Evolutionary conservation across 2,329 filamentous ascomycete species (phyloP), one percentile per base, ranked within the genome.

Genomic region (Podosphaera aphanis): DNA sequence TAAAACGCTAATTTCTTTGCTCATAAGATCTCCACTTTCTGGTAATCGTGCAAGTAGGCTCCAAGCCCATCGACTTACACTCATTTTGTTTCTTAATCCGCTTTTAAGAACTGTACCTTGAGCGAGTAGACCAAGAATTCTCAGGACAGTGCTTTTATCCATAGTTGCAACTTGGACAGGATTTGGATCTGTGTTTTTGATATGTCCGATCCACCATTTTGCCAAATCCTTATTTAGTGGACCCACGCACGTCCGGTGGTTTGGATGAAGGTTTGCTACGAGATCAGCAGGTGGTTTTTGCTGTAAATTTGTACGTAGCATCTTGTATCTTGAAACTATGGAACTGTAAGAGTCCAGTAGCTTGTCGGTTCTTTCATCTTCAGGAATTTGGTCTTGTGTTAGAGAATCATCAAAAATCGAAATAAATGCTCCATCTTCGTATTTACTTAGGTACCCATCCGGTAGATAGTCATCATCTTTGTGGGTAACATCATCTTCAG

Each of bases 41-140:
- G 81, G 77, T 48, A 88, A 68, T 47, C 76, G 71, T 2, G 81
- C 83, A 39, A 94, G 65, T 47, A 93, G 61, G 0, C 79, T 77
- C 86, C 85, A 94, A 3, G 83, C 66, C 88, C 88, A 95, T 15
- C 75, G 70, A 49, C 83, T 85, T 3, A 82, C 75, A 42, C 77
- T 71, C 53, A 73, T 70, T 21, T 73, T 66, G 25, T 84, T 64
- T 25, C 69, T 67, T 19, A 66, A n/a, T 70, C 71, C 43, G 69
- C 70, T 40, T 68, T 70, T 45, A 79, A 68, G 44, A 10, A 55
- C n/a, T 49, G 73, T 74, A 45, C 74, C 73, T 16, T 69, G 67
- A 23, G 79, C 64, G n/a, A 82, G 63, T 45, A 86, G 66, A 21
- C 70, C 62, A 35, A 93, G 59, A 27, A 88, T 66, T 31, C 71